A percentile compares a stretch with the other conserved stretches of the same genome.
Evolutionary conservation across 345 rosid species (phyloP).

Genomic region (Citrus inodora): DNA sequence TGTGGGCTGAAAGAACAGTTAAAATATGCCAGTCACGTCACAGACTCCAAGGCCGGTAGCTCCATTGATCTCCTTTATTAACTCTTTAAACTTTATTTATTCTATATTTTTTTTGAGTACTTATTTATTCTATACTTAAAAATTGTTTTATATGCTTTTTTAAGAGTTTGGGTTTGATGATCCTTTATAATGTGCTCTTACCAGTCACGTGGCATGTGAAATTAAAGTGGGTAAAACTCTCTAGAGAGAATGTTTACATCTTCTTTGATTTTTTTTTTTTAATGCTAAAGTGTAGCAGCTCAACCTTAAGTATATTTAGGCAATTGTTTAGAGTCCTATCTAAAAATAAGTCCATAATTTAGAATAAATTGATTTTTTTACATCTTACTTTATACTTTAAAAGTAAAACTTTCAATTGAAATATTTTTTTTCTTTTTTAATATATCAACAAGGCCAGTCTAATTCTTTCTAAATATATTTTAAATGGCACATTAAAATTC

Average conservation of each 20-base stretch:
- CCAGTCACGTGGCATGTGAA: neutral
- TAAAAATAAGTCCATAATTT: no score
- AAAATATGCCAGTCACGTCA: neutral
- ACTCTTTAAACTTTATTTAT: neutral
- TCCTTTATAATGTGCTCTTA: neutral
- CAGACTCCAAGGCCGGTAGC: neutral
- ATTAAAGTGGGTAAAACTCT: constrained; percentile 4
- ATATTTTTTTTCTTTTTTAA: no score
- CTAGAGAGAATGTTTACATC: neutral
- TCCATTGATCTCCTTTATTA: neutral
- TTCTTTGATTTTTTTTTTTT: neutral
- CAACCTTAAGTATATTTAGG: no score
- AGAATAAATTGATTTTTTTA: no score
- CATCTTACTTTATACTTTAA: no score
- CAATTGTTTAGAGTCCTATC: no score
- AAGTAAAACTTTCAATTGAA: no score
- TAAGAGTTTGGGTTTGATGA: neutral
- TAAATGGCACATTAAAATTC: no score
- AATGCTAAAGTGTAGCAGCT: neutral
- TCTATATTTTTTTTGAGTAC: neutral
- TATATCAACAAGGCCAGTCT: no score
- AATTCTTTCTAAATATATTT: no score
- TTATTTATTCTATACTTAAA: neutral
- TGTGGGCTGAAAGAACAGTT: neutral
- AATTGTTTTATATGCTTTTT: neutral